Evolutionary conservation across 176 grass and related monocot species (phyloP).

Genomic region (Eragrostis curvula): DNA sequence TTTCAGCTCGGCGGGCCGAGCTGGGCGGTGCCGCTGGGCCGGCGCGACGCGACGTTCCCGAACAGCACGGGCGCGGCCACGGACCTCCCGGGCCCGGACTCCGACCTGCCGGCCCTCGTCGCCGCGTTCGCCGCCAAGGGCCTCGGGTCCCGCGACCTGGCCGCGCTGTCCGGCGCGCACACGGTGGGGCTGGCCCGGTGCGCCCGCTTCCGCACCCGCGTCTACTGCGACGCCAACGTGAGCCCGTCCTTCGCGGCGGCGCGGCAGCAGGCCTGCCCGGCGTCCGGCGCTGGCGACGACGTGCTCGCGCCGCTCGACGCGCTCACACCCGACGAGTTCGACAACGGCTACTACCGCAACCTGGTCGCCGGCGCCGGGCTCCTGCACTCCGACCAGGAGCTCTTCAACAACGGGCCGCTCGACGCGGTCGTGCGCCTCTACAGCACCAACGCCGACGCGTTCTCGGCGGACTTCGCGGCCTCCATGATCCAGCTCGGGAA

Average conservation of each 20-base stretch:
- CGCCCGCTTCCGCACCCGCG: constrained; percentile 53
- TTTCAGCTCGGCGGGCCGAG: constrained; percentile 85
- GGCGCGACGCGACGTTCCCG: constrained; percentile 60
- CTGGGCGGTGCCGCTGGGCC: constrained; percentile 73
- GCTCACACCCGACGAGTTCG: constrained; percentile 60
- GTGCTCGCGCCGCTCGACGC: constrained; percentile 57
- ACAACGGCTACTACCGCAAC: constrained; percentile 71
- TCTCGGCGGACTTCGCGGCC: constrained; percentile 57
- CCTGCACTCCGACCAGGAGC: constrained; percentile 86
- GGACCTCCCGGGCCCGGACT: constrained; percentile 59
- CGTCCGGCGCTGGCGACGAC: constrained; percentile 46
- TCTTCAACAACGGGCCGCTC: constrained; percentile 69
- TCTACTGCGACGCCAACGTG: constrained; percentile 65
- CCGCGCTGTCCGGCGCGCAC: constrained; percentile 72
- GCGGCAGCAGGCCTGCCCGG: constrained; percentile 37
- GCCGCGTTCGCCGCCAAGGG: constrained; percentile 67
- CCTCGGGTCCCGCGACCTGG: constrained; percentile 53
- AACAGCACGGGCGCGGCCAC: constrained; percentile 38
- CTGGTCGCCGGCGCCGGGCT: constrained; percentile 59
- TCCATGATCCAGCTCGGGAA: constrained; percentile 76
- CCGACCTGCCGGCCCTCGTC: constrained; percentile 36
- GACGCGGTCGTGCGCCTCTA: constrained; percentile 62
- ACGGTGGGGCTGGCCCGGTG: constrained; percentile 58
- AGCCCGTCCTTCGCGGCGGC: constrained; percentile 38
- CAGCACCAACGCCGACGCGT: constrained; percentile 53